Percentiles rank a stretch among this genome's conserved stretches.
These are phyloP conservation scores for Aspergillus phoenicis DNA, from an alignment of 2,329 filamentous ascomycete genomes.

Conservation along the genomic window DNA sequence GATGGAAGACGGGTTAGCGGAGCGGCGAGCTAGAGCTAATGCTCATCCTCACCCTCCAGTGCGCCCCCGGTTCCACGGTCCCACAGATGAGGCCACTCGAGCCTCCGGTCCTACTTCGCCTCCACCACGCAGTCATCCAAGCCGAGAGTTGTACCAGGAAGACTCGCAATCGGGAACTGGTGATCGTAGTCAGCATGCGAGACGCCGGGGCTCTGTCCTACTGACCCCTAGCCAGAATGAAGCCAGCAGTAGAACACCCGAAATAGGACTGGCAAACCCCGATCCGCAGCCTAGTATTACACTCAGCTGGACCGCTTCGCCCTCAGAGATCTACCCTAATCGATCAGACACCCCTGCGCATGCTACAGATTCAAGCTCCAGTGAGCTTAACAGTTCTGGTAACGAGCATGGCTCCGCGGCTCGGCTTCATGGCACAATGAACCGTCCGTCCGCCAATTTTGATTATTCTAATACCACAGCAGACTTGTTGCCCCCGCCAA, in stretches of 20 bases:
- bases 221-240: constrained; percentile 39
- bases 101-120: constrained; percentile 40
- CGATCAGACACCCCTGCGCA: constrained; percentile 26
- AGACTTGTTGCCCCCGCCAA: constrained; percentile 29
- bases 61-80: constrained; percentile 32
- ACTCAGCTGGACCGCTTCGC: constrained; percentile 45
- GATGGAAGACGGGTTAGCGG: constrained; percentile 34
- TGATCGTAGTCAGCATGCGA: constrained; percentile 35
- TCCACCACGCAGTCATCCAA: constrained; percentile 29
- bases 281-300: constrained; percentile 39
- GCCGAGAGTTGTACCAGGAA: constrained; percentile 36
- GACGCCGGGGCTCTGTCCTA: constrained; percentile 45
- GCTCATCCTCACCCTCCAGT: constrained; percentile 30
- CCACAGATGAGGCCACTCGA: constrained; percentile 34
- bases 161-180: constrained; percentile 28
- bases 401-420: constrained; percentile 24
- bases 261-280: constrained; percentile 23
- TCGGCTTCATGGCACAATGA: constrained; percentile 20
- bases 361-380: constrained; percentile 23
- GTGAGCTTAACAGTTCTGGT: constrained; percentile 26
- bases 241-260: constrained; percentile 28
- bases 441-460: constrained; percentile 24
- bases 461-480: constrained; percentile 24
- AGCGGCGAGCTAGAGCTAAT: constrained; percentile 33
- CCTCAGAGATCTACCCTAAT: constrained; percentile 40